A percentile compares a stretch with the other conserved stretches of the same genome.
Evolutionary conservation across 768 basidiomycete species (phyloP).

Genomic region (Melanogaster broomeanus): DNA sequence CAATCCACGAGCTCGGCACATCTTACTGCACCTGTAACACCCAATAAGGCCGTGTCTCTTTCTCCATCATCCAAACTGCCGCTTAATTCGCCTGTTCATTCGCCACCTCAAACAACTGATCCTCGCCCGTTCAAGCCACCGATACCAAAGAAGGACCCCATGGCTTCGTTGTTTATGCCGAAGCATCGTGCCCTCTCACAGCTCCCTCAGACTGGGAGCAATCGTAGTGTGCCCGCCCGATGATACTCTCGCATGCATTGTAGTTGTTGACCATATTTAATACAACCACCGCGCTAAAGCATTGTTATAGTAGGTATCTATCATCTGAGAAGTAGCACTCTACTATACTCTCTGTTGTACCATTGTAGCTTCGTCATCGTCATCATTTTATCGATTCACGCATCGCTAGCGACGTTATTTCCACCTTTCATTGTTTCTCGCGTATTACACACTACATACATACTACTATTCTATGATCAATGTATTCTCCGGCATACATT

Average conservation of each 20-base stretch:
- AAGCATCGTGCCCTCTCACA: conserved; percentile 70
- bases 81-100: conserved; percentile 5
- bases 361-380: conserved; percentile 20
- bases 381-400: conserved; percentile 11
- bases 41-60: conserved; percentile 20
- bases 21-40: conserved; percentile 10
- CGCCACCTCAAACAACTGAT: conserved; percentile 23
- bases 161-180: conserved; percentile 67
- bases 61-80: conserved; percentile 30
- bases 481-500: neutral
- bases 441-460: neutral
- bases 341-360: conserved; percentile 4
- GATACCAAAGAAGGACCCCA: conserved; percentile 61
- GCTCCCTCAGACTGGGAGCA: conserved; percentile 36
- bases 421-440: neutral
- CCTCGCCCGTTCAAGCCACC: conserved; percentile 39
- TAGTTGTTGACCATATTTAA: neutral
- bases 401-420: conserved; percentile 7
- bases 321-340: neutral
- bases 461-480: conserved; percentile 11
- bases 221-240: conserved; percentile 21
- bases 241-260: conserved; percentile 10
- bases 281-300: neutral
- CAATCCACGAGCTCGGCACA: conserved; percentile 22
- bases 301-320: conserved; percentile 7